Evolutionary conservation across 192 early-diverging fungal genomes (phyloP).

Genomic region (Coemansia biformis): DNA sequence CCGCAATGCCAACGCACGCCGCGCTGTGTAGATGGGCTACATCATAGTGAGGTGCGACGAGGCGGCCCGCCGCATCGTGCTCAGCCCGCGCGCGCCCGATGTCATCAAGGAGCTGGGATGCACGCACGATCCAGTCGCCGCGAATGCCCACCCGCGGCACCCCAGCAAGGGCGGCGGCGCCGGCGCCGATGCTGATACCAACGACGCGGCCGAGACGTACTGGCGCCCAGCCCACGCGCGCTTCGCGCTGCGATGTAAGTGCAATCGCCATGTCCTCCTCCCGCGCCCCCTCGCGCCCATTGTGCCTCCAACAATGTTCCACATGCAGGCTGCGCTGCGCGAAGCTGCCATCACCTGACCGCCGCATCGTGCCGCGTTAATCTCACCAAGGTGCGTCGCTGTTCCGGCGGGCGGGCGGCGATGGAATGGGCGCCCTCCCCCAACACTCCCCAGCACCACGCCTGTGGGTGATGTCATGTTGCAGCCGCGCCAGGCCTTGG

Average conservation of each 20-base stretch:
- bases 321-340: no score
- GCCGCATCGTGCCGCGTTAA: no score
- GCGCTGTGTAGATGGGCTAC: constrained; percentile 41
- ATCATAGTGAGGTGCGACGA: constrained; percentile 48
- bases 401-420: no score
- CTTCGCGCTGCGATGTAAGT: constrained; percentile 51
- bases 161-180: constrained; percentile 1
- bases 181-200: constrained; percentile 4
- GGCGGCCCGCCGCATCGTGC: constrained; percentile 20
- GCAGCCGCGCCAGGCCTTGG: no score
- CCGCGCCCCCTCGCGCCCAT: neutral
- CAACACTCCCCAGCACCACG: no score
- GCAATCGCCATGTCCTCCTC: neutral
- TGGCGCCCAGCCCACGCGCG: constrained; percentile 49
- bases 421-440: no score
- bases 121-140: constrained; percentile 15
- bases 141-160: constrained; percentile 10
- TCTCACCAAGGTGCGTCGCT: no score
- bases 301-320: neutral
- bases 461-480: no score
- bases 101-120: constrained; percentile 27
- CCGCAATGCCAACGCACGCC: no score
- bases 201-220: constrained; percentile 25
- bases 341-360: no score
- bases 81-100: constrained; percentile 38